Evolutionary conservation across 2,329 filamentous ascomycete genomes (phyloP).

Genomic region (Sclerotinia subarctica): DNA sequence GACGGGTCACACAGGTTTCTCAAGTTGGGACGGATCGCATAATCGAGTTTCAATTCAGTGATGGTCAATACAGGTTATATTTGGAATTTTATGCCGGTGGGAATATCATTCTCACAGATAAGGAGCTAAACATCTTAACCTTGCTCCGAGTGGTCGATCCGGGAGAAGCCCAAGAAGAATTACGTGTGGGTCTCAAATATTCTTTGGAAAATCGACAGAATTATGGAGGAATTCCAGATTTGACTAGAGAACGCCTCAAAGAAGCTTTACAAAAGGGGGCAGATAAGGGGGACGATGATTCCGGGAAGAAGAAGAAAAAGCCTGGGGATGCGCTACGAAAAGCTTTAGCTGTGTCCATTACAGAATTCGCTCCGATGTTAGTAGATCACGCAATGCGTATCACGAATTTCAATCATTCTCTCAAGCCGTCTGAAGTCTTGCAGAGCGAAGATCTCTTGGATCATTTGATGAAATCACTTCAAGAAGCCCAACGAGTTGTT

Average conservation of each 20-base stretch:
- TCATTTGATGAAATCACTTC: constrained; percentile 63
- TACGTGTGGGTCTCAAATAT: constrained; percentile 75
- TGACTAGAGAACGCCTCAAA: constrained; percentile 71
- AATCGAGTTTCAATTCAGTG: constrained; percentile 87
- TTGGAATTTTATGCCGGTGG: constrained; percentile 96
- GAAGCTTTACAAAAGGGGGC: constrained; percentile 65
- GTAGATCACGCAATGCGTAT: constrained; percentile 79
- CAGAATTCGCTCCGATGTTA: constrained; percentile 82
- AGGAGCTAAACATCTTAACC: constrained; percentile 75
- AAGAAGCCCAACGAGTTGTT: constrained; percentile 67
- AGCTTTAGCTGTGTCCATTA: constrained; percentile 77
- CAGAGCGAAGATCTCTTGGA: constrained; percentile 62
- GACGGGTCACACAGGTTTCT: constrained; percentile 72
- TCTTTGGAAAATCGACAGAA: constrained; percentile 81
- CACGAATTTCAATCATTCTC: constrained; percentile 64
- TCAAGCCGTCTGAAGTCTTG: constrained; percentile 67
- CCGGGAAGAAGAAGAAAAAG: constrained; percentile 69
- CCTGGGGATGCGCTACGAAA: constrained; percentile 72
- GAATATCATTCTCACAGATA: constrained; percentile 90
- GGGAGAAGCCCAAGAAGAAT: constrained; percentile 78
- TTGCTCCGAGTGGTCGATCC: constrained; percentile 77
- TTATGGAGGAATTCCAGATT: constrained; percentile 66
- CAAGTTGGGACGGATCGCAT: constrained; percentile 94
- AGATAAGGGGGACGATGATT: constrained; percentile 52
- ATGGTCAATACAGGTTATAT: constrained; percentile 83